Conservation (phyloP, 2,329 filamentous ascomycete species). For the Penicillium sp. region DNA sequence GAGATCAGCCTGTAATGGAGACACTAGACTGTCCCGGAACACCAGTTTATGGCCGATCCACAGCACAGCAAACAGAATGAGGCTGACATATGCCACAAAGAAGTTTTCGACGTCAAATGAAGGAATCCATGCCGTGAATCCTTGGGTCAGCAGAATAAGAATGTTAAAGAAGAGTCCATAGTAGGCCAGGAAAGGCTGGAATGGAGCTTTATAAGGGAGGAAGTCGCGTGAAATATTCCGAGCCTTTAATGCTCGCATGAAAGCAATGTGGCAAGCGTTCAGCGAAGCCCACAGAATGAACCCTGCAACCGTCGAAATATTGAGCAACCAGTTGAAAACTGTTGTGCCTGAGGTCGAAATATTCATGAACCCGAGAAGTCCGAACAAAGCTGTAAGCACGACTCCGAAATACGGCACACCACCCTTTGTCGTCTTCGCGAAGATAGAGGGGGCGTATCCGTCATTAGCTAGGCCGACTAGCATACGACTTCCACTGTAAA, state of each 20-base stretch:
- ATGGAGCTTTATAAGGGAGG: conserved; percentile 12
- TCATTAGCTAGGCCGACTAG: conserved; percentile 10
- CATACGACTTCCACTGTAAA: conserved; percentile 14
- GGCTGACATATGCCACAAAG: conserved; percentile 13
- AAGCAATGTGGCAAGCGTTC: conserved; percentile 11
- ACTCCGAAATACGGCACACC: conserved; percentile 11
- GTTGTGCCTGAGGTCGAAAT: conserved; percentile 8
- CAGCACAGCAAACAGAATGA: conserved; percentile 13
- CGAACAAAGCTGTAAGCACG: conserved; percentile 9
- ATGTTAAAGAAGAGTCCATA: conserved; percentile 13
- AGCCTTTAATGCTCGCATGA: conserved; percentile 13
- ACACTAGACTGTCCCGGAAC: conserved; percentile 8
- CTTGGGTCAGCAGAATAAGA: conserved; percentile 13
- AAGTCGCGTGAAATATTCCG: conserved; percentile 9
- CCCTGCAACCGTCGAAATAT: conserved; percentile 12
- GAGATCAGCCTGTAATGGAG: conserved; percentile 12
- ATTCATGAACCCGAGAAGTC: conserved; percentile 14
- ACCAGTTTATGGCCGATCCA: conserved; percentile 12
- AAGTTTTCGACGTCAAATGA: conserved; percentile 11
- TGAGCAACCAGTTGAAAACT: conserved; percentile 14
- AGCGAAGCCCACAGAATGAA: conserved; percentile 16
- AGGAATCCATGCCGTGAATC: conserved; percentile 12
- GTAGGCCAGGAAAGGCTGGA: conserved; percentile 12
- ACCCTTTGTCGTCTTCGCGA: conserved; percentile 10
- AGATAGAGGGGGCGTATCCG: conserved; percentile 9